Evolutionary conservation across 352 stramenopile genomes (phyloP).

Genomic region (Phytophthora sansomeana): DNA sequence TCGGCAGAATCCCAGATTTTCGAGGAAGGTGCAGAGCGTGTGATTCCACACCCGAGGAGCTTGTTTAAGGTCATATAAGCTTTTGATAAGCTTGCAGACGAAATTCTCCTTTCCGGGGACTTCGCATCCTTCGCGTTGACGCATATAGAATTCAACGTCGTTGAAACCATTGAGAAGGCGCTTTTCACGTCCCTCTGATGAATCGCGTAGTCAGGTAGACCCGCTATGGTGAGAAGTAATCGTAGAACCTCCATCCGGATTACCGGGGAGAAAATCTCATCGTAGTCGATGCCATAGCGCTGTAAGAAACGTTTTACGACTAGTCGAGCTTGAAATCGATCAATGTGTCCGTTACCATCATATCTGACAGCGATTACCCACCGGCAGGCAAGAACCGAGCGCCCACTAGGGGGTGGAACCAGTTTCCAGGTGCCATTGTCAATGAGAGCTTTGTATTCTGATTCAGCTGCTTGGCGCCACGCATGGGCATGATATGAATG

Average conservation of each 20-base stretch:
- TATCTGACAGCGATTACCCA: conserved; percentile 19
- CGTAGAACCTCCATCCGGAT: conserved; percentile 11
- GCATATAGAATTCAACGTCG: conserved; percentile 20
- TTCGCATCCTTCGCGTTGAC: conserved; percentile 9
- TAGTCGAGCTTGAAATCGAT: conserved; percentile 1
- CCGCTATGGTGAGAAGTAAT: conserved; percentile 16
- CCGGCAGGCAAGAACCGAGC: not conserved
- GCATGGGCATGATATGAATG: not conserved
- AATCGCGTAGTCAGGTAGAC: conserved; percentile 15
- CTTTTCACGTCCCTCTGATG: conserved; percentile 27
- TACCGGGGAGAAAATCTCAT: conserved; percentile 6
- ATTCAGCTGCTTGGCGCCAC: not conserved
- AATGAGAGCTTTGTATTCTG: not conserved
- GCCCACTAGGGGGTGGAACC: not conserved
- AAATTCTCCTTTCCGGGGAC: conserved; percentile 9
- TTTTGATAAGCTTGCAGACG: conserved; percentile 15
- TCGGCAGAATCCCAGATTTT: conserved; percentile 7
- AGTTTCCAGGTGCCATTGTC: not conserved
- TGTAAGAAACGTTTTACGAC: conserved; percentile 5
- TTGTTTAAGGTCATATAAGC: conserved; percentile 23
- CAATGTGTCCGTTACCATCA: not conserved
- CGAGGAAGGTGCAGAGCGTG: conserved; percentile 9
- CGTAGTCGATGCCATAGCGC: conserved; percentile 7
- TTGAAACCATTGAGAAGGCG: conserved; percentile 21
- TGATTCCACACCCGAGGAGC: conserved; percentile 20